Evolutionary conservation across 768 basidiomycete genomes (phyloP).

Genomic region (Sistotremastrum suecicum): DNA sequence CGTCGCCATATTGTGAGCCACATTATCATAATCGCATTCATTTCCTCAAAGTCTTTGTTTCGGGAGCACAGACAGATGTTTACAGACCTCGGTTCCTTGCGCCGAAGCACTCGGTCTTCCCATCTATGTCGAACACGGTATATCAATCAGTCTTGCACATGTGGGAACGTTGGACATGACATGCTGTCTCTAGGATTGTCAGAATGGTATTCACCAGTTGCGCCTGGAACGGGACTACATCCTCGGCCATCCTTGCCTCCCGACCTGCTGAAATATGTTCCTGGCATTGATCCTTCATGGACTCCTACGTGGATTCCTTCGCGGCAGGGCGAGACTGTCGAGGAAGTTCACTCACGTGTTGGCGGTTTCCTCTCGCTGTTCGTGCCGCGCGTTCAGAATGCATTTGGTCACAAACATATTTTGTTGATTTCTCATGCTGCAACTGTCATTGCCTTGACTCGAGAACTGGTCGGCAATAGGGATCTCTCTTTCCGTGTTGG

Average conservation of each 20-base stretch:
- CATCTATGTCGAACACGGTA: conserved; percentile 70
- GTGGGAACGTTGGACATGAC: background rate
- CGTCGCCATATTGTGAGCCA: conserved; percentile 67
- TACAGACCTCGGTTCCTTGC: conserved; percentile 62
- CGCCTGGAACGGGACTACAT: conserved; percentile 53
- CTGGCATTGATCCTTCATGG: conserved; percentile 52
- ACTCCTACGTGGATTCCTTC: conserved; percentile 51
- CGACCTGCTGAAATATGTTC: conserved; percentile 39
- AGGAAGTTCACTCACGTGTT: conserved; percentile 45
- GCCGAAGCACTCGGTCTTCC: conserved; percentile 50
- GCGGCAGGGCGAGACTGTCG: conserved; percentile 58
- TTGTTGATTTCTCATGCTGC: conserved; percentile 67
- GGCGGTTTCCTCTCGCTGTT: conserved; percentile 38
- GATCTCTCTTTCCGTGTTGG: conserved; percentile 45
- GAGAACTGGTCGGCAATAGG: conserved; percentile 41
- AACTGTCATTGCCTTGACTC: conserved; percentile 50
- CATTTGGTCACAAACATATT: conserved; percentile 34
- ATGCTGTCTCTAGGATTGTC: conserved; percentile 33
- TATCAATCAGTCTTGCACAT: conserved; percentile 4
- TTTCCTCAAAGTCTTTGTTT: background rate
- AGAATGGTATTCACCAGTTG: conserved; percentile 71
- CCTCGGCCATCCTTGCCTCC: conserved; percentile 53
- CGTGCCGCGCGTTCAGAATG: conserved; percentile 33
- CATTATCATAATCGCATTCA: background rate
- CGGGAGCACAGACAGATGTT: conserved; percentile 55